Conservation (phyloP, 306 rosid species). For the Lathyrus oleraceus region DNA sequence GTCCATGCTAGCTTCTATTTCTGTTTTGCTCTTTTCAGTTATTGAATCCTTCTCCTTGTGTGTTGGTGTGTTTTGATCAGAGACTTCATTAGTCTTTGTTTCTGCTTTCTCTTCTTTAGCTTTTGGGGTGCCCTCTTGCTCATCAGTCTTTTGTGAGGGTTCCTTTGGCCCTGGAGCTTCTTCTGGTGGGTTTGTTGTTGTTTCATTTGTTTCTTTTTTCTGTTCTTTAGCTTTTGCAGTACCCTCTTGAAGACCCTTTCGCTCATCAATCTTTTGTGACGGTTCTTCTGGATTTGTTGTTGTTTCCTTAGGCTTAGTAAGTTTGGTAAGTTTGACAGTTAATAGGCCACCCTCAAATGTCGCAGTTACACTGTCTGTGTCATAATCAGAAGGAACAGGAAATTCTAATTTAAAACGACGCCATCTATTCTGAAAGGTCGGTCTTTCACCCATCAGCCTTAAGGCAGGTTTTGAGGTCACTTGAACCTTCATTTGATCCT, state of each 20-base stretch:
- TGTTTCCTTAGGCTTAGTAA: conserved; percentile 28
- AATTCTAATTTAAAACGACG: conserved; percentile 58
- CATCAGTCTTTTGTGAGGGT: conserved; percentile 25
- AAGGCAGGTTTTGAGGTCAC: conserved; percentile 47
- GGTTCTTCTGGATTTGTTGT: conserved; percentile 10
- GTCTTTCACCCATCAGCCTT: conserved; percentile 56
- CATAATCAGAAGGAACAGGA: conserved; percentile 46
- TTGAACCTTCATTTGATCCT: conserved; percentile 58
- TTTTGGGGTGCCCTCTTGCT: conserved; percentile 27
- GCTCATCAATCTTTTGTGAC: conserved; percentile 31
- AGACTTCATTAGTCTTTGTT: conserved; percentile 13
- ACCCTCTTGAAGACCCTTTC: conserved; percentile 7
- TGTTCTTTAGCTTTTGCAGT: conserved; percentile 25
- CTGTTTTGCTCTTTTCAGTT: conserved; percentile 19
- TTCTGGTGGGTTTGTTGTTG: neutral
- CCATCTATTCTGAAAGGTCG: conserved; percentile 34
- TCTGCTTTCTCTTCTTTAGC: conserved; percentile 24
- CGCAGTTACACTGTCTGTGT: conserved; percentile 44
- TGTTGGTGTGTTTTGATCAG: conserved; percentile 19
- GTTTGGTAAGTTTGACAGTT: conserved; percentile 41
- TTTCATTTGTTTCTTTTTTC: conserved; percentile 11
- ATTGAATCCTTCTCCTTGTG: conserved; percentile 36
- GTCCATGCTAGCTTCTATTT: conserved; percentile 23
- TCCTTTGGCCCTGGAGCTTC: conserved; percentile 22
- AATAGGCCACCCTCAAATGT: conserved; percentile 51